These are phyloP conservation scores for Colletotrichum sp. DNA, from an alignment of 2,329 filamentous ascomycete species.

Conservation along the genomic window DNA sequence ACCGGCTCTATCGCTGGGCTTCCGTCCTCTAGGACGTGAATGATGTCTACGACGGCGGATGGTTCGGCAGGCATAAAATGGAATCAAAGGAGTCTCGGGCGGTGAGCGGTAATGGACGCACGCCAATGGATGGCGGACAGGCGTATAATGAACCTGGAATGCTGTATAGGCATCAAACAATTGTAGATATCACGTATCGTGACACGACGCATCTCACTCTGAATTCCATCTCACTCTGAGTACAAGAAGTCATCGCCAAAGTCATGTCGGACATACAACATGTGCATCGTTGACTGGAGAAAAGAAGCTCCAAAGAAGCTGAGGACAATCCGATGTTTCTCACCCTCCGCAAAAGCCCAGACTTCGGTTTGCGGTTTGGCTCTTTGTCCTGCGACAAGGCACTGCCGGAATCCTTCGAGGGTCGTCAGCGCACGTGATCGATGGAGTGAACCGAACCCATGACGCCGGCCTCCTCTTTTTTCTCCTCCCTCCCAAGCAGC, in stretches of 20 bases:
- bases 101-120: not conserved
- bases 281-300: not conserved
- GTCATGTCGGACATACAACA: not conserved
- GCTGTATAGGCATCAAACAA: not conserved
- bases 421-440: slow-evolving; percentile 7
- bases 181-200: not conserved
- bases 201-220: not conserved
- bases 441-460: not conserved
- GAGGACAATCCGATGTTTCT: not conserved
- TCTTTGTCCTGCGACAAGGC: not conserved
- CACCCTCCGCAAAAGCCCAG: not conserved
- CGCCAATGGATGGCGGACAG: not conserved
- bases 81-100: not conserved
- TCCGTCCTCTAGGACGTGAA: not conserved
- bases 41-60: not conserved
- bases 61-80: not conserved
- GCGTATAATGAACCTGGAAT: not conserved
- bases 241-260: not conserved
- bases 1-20: not conserved
- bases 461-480: not conserved
- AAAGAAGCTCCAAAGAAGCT: not conserved
- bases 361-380: not conserved
- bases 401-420: not conserved
- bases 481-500: not conserved
- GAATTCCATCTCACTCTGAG: not conserved